phyloP scores from a whole-genome alignment of 1,139 yeast species.

The Debaryomyces singareniensis region DNA sequence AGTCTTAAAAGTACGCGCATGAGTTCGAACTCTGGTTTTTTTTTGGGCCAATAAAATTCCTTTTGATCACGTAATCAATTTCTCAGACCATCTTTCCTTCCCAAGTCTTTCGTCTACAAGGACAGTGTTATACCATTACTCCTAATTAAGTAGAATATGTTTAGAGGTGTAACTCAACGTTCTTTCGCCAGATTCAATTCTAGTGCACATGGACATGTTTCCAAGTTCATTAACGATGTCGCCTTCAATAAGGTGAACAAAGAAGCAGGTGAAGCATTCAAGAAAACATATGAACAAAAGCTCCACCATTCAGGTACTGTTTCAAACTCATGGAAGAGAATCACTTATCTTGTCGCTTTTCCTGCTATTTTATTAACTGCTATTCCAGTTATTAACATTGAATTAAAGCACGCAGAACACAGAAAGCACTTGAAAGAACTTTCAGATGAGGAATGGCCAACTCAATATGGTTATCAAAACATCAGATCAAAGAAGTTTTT shows the following conservation, averaged over 20 bases:
- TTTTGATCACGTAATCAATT: conserved; percentile 5
- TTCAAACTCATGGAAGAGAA: conserved; percentile 77
- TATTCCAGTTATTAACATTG: conserved; percentile 73
- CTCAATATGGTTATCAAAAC: conserved; percentile 85
- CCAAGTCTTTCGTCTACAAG: too few relatives aligned
- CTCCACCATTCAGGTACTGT: conserved; percentile 75
- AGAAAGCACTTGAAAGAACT: conserved; percentile 74
- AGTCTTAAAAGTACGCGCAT: too few relatives aligned
- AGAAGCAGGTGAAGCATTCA: conserved; percentile 39
- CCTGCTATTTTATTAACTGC: conserved; percentile 78
- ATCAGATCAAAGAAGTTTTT: conserved; percentile 79
- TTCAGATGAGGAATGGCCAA: conserved; percentile 88
- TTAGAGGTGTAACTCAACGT: conserved; percentile 32
- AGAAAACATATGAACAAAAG: conserved; percentile 47
- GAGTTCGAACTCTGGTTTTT: conserved; percentile 1
- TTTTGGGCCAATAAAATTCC: conserved; percentile 6
- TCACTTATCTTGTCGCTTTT: conserved; percentile 70
- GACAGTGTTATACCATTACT: too few relatives aligned
- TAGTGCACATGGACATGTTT: conserved; percentile 15
- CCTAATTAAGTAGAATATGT: conserved; percentile 19
- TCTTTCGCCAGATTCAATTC: conserved; percentile 38
- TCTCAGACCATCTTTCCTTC: conserved; percentile 6
- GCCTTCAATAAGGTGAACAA: conserved; percentile 34
- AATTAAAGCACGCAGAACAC: conserved; percentile 84
- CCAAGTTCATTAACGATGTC: conserved; percentile 35